Base-by-base conservation (phyloP, 352 stramenopile species). In the Globisporangium camurandrum region DNA sequence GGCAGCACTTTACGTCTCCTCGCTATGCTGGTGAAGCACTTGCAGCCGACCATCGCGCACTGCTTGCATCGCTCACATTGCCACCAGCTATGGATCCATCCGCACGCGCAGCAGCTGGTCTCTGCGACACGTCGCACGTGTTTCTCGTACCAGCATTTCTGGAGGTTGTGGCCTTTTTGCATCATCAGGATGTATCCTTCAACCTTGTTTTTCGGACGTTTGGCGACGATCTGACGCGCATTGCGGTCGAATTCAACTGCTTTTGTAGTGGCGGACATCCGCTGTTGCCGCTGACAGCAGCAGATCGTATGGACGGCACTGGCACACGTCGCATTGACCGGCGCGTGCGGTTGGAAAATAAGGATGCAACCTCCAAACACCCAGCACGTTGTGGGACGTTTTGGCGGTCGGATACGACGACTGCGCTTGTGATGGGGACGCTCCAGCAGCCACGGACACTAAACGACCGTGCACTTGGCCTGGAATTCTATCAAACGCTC, bases 131-230 rank as follows among this genome's bases (percentile, higher is more conserved):
- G 14, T 49, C 51, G 16, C 75, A 80, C 30, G 78, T 59, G 43
- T 90, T 87, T 49, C 71, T 90, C 17, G 57, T 91, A 22, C 73
- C 77, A 4, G 69, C 75, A 8, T 88, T 91, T 44, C 85, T 88
- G 47, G 51, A 43, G 10, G 48, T 91, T 11, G 28, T 91, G 34
- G 56, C 72, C 55, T 62, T 69, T 37, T 54, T 88, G 14, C 70
- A 88, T 30, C 44, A 46, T 14, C 58, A 71, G 3, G 51, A 67
- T 36, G 56, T 64, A 4, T 56, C 33, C n/a, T 91, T 86, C 56
- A 88, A 84, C 54, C 59, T 91, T 43, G 74, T 91, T 30, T 91
- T 91, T 49, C 76, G 80, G 7, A 91, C 80, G 2, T 91, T 63
- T 38, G 80, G 80, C 3, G 65, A 91, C 49, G 80, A 91, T 34